A percentile compares a stretch with the other conserved stretches of the same genome.
phyloP scores from a whole-genome alignment of 2,329 filamentous ascomycete species.

The Trichoderma hamatum region DNA sequence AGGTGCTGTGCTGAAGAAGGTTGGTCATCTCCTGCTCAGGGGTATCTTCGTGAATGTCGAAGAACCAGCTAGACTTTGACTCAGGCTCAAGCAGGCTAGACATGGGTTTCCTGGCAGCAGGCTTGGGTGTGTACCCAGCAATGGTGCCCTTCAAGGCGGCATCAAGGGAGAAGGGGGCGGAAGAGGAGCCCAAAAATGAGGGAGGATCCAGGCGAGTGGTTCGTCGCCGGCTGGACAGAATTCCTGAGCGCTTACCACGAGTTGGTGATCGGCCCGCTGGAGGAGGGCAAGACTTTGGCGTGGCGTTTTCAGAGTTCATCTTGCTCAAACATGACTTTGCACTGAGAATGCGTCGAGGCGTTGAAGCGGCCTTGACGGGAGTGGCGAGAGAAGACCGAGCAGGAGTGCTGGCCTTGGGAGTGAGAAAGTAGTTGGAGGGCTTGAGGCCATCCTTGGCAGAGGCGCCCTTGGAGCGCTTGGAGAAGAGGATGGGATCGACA shows the following conservation, averaged over 20 bases:
- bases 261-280: constrained; percentile 81
- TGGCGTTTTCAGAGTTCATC: constrained; percentile 43
- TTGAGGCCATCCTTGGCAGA: constrained; percentile 53
- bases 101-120: constrained; percentile 35
- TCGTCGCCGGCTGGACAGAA: constrained; percentile 69
- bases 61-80: constrained; percentile 75
- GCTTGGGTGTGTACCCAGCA: constrained; percentile 58
- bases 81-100: constrained; percentile 47
- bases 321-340: constrained; percentile 56
- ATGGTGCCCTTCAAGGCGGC: constrained; percentile 80
- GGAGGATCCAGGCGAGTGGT: constrained; percentile 73
- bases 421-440: constrained; percentile 51
- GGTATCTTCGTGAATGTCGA: constrained; percentile 92
- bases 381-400: constrained; percentile 39
- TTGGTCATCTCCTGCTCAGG: constrained; percentile 90
- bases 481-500: constrained; percentile 59
- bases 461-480: constrained; percentile 62
- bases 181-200: constrained; percentile 52
- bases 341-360: constrained; percentile 51
- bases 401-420: constrained; percentile 44
- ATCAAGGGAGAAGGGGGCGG: constrained; percentile 80
- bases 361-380: constrained; percentile 39
- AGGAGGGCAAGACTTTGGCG: constrained; percentile 58
- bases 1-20: constrained; percentile 87
- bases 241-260: constrained; percentile 67